These are phyloP conservation scores for Acer negundo DNA, from an alignment of 345 rosid genomes.

Conservation along the genomic window DNA sequence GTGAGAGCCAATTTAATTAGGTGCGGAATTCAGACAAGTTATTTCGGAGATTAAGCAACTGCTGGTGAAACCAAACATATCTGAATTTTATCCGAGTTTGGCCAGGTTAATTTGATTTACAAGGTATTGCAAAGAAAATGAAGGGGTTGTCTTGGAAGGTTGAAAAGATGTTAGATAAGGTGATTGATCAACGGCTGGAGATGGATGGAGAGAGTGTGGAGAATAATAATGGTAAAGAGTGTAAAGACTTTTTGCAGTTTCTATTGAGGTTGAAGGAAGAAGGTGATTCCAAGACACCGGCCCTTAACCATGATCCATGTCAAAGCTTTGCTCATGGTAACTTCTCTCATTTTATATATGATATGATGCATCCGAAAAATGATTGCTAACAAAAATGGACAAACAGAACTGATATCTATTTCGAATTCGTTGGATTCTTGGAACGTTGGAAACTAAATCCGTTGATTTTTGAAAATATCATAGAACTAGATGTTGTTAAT, in stretches of 20 bases:
- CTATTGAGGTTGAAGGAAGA: constrained; percentile 40
- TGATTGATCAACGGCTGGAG: constrained; percentile 36
- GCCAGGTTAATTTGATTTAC: constrained; percentile 57
- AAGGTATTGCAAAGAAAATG: constrained; percentile 49
- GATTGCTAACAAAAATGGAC: too few species aligned
- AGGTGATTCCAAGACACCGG: constrained; percentile 36
- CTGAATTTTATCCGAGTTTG: constrained; percentile 62
- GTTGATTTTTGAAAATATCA: too few species aligned
- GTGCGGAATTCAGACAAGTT: constrained; percentile 31
- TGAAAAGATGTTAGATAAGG: constrained; percentile 38
- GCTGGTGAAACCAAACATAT: constrained; percentile 44
- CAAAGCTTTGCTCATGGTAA: constrained; percentile 1
- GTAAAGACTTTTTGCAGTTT: constrained; percentile 46
- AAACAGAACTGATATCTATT: too few species aligned
- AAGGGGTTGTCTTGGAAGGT: constrained; percentile 21
- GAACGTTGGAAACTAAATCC: too few species aligned
- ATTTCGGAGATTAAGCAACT: constrained; percentile 35
- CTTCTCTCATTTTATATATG: too few species aligned
- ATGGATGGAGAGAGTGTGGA: constrained; percentile 6
- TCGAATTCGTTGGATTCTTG: too few species aligned
- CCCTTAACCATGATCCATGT: constrained; percentile 23
- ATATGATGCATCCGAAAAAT: too few species aligned
- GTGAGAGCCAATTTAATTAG: constrained; percentile 33
- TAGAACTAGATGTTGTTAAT: too few species aligned
- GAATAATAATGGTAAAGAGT: constrained; percentile 15